Conservation (phyloP, 2,329 filamentous ascomycete species). For the Penicillium sp. region DNA sequence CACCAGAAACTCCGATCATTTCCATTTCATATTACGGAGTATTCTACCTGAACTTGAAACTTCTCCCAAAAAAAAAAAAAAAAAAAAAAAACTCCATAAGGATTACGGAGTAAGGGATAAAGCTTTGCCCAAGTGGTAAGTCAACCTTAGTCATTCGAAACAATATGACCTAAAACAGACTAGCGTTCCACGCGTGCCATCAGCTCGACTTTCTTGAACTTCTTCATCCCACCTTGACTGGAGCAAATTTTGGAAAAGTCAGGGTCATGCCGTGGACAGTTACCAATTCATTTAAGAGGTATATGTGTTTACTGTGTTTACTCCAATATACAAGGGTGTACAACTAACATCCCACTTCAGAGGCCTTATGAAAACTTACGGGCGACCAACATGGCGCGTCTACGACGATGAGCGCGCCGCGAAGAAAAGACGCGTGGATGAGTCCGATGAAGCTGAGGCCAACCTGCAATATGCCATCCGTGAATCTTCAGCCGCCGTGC, state of each 20-base stretch:
- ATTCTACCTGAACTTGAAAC: neutral
- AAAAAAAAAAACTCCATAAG: neutral
- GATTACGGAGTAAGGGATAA: neutral
- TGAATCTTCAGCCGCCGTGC: slow-evolving; percentile 45
- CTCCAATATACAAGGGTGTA: neutral
- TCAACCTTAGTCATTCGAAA: slow-evolving; percentile 10
- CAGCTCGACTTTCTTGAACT: slow-evolving; percentile 10
- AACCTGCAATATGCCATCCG: slow-evolving; percentile 49
- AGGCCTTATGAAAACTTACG: slow-evolving; percentile 51
- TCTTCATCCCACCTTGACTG: slow-evolving; percentile 6
- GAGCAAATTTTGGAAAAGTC: neutral
- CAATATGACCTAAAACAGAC: slow-evolving; percentile 30
- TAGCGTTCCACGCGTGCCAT: slow-evolving; percentile 27
- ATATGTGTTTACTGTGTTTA: slow-evolving; percentile 8
- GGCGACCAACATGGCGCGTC: slow-evolving; percentile 47
- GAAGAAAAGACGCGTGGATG: slow-evolving; percentile 47
- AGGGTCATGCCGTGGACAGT: slow-evolving; percentile 50
- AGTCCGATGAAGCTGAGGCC: slow-evolving; percentile 43
- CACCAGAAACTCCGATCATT: neutral
- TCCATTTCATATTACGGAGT: neutral
- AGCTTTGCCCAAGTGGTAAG: neutral
- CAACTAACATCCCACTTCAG: slow-evolving; percentile 24
- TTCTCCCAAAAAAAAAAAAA: neutral
- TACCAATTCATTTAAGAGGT: slow-evolving; percentile 52
- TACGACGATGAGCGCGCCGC: slow-evolving; percentile 46